phyloP scores from a whole-genome alignment of 2,329 filamentous ascomycete species.

The Paramyrothecium sp. region DNA sequence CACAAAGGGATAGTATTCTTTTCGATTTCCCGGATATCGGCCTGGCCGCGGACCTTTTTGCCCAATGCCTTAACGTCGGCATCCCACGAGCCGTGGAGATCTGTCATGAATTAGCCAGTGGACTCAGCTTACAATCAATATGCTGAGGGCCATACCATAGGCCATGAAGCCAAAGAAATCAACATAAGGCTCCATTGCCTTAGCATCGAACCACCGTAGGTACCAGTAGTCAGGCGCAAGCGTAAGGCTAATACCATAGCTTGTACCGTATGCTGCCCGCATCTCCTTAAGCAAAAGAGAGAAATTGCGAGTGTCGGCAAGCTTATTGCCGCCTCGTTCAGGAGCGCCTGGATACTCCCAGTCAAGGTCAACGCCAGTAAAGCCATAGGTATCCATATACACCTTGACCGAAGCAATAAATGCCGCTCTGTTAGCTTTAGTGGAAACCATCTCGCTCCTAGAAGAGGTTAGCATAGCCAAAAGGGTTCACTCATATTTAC shows the following conservation, averaged over 20 bases:
- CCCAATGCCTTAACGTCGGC: conserved; percentile 25
- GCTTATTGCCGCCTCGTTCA: conserved; percentile 30
- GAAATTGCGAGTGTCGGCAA: conserved; percentile 34
- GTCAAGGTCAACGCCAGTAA: conserved; percentile 41
- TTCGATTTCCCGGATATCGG: conserved; percentile 39
- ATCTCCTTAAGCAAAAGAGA: conserved; percentile 32
- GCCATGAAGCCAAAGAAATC: conserved; percentile 37
- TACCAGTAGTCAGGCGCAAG: conserved; percentile 36
- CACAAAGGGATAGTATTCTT: conserved; percentile 35
- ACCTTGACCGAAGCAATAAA: conserved; percentile 33
- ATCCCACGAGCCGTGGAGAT: conserved; percentile 43
- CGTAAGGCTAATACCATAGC: conserved; percentile 39
- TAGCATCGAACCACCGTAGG: conserved; percentile 31
- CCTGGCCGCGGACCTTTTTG: conserved; percentile 31
- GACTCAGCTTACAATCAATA: background rate
- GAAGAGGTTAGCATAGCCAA: background rate
- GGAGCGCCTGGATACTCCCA: conserved; percentile 41
- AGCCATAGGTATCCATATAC: conserved; percentile 16
- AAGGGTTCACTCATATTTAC: background rate
- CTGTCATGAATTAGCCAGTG: background rate
- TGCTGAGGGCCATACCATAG: conserved; percentile 20
- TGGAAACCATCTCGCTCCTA: conserved; percentile 18
- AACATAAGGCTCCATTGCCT: conserved; percentile 33
- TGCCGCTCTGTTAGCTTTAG: conserved; percentile 18
- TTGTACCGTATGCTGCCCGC: conserved; percentile 21